A percentile compares a stretch with the other conserved stretches of the same genome.
Conservation (phyloP, 108 stramenopile species). For the Conticribra guillardii region DNA sequence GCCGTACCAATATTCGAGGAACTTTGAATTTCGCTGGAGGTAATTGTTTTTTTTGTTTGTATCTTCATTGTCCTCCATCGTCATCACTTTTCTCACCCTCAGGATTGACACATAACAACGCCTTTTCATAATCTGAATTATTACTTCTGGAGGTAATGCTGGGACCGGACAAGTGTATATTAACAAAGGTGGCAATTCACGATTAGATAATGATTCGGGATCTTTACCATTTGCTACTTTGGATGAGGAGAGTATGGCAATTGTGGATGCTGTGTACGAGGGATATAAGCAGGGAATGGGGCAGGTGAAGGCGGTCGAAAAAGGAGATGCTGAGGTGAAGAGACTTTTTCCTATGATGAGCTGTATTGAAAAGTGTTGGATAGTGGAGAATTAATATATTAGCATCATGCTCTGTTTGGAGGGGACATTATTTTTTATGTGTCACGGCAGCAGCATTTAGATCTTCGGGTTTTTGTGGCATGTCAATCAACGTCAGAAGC, state of each 20-base stretch:
- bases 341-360: conserved; percentile 48
- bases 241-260: conserved; percentile 33
- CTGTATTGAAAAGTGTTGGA: conserved; percentile 47
- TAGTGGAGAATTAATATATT: conserved; percentile 6
- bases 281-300: conserved; percentile 43
- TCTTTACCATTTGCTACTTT: conserved; percentile 46
- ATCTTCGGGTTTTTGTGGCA: too few relatives aligned
- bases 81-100: too few relatives aligned
- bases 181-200: conserved; percentile 24
- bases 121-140: too few relatives aligned
- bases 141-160: too few relatives aligned
- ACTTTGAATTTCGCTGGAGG: conserved; percentile 45
- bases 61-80: too few relatives aligned
- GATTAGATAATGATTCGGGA: conserved; percentile 42
- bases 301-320: conserved; percentile 45
- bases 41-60: too few relatives aligned
- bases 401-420: too few relatives aligned
- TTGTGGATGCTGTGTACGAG: conserved; percentile 27
- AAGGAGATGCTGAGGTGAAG: conserved; percentile 36
- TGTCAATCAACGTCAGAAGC: too few relatives aligned
- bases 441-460: too few relatives aligned
- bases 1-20: conserved; percentile 39
- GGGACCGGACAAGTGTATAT: conserved; percentile 42
- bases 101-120: too few relatives aligned
- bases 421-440: too few relatives aligned